Evolutionary conservation across 2,329 filamentous ascomycete species (phyloP).

Genomic region (Setomelanomma holmii): DNA sequence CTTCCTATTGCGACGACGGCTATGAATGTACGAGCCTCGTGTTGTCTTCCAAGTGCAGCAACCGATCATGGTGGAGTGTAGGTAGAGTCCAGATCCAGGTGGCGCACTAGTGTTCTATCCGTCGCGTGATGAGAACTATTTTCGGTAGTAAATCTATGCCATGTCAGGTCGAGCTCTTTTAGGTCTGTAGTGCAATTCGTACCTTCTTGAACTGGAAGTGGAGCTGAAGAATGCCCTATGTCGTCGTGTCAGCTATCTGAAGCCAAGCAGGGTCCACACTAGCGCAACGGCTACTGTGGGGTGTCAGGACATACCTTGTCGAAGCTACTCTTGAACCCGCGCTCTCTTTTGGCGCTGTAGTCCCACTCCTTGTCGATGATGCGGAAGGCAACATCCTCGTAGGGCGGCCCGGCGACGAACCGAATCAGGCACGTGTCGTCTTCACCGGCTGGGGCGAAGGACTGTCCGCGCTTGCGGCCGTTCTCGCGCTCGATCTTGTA

Average conservation of each 20-base stretch:
- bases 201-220: conserved; percentile 99
- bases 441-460: conserved; percentile 90
- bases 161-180: conserved; percentile 25
- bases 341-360: conserved; percentile 92
- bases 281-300: neutral
- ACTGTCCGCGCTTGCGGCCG: conserved; percentile 86
- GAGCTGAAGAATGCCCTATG: conserved; percentile 87
- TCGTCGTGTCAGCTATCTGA: conserved; percentile 29
- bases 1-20: conserved; percentile 2
- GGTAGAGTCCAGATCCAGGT: too few species aligned
- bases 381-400: conserved; percentile 95
- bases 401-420: conserved; percentile 93
- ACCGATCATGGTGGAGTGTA: neutral
- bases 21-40: conserved; percentile 8
- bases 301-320: conserved; percentile 77
- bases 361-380: conserved; percentile 99
- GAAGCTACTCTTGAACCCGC: conserved; percentile 95
- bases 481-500: conserved; percentile 96
- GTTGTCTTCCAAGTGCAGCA: neutral
- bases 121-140: too few species aligned
- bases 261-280: neutral
- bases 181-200: conserved; percentile 29
- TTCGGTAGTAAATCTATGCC: conserved; percentile 57
- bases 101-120: too few species aligned
- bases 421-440: conserved; percentile 97